A percentile compares a stretch with the other conserved stretches of the same genome.
Conservation (phyloP, 2,329 filamentous ascomycete species). For the Talaromyces sp. region DNA sequence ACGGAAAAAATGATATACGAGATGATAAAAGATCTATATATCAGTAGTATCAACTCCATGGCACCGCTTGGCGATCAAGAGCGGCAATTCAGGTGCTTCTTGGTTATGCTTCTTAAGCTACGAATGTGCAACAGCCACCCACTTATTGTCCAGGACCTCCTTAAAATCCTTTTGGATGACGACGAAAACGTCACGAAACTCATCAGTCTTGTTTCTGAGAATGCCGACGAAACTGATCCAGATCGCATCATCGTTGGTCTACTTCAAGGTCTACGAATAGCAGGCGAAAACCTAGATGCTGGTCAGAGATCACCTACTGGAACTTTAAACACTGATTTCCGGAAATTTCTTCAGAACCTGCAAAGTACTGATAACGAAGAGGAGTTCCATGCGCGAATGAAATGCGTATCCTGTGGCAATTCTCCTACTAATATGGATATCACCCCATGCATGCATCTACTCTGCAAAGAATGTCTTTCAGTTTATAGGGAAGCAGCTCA, state of each 20-base stretch:
- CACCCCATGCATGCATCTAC: conserved; percentile 3
- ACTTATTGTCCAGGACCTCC: conserved; percentile 1
- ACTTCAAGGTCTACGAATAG: background rate
- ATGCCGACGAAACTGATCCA: background rate
- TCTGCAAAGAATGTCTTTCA: conserved; percentile 3
- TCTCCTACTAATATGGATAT: background rate
- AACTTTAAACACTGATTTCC: background rate
- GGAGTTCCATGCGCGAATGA: background rate
- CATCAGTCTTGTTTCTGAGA: background rate
- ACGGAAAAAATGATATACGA: conserved; percentile 3
- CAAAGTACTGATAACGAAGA: background rate
- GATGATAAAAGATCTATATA: conserved; percentile 3
- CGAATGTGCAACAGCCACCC: conserved; percentile 10
- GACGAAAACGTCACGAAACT: conserved; percentile 1
- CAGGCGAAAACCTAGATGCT: background rate
- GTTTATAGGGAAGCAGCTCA: background rate
- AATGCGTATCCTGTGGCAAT: background rate
- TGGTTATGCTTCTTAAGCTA: conserved; percentile 5
- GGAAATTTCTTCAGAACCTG: background rate
- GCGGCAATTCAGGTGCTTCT: conserved; percentile 5
- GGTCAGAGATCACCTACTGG: background rate
- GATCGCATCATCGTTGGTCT: background rate
- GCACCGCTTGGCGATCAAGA: background rate
- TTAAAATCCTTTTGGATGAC: background rate
- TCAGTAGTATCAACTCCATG: background rate